Evolutionary conservation across 2,329 filamentous ascomycete species (phyloP), one percentile per base, ranked within the genome.

Genomic region (Exserohilum rostratum): DNA sequence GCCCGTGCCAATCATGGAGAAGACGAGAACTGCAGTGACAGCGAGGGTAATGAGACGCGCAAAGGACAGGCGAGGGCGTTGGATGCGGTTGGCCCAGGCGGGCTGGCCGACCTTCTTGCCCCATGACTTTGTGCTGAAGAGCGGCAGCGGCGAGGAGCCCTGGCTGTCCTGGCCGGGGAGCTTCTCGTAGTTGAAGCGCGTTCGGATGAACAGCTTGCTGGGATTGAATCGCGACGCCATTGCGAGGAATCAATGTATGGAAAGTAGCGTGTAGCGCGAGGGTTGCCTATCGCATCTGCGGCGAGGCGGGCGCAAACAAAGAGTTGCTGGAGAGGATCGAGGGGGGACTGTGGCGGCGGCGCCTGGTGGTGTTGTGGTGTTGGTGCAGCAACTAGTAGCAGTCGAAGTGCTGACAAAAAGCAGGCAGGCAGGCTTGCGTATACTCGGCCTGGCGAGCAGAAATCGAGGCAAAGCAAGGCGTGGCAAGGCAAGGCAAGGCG

Each of bases 111-210:
- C 58, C 53, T 66, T 68, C 53, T 61, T 66, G 59, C 62, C 67
- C 71, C 70, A 74, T 61, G 69, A 73, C 61, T 75, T 74, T 56
- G 66, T 66, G 64, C 67, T 66, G 65, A 72, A 76, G 65, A 74
- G 71, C 50, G 75, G 74, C 43, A 74, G 68, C 13, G 75, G 74
- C 35, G 74, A 76, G n/a, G 68, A 66, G 60, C 61, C 65, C 66
- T 76, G 74, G 67, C 71, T 76, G 53, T 78, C 77, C 57, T 65
- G 69, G 56, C 70, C 72, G 42, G 78, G 78, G 51, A 81, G 62
- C 65, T 76, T 76, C 62, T 80, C 78, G 69, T 81, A 81, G 55
- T 73, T 72, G 72, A 79, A 77, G 66, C 70, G 73, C 52, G 73
- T 74, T 55, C 73, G 69, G 52, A 76, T 70, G 61, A 80, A 74